phyloP scores from a whole-genome alignment of 176 grass and related monocot genomes.

The Coix lacrymajobi region DNA sequence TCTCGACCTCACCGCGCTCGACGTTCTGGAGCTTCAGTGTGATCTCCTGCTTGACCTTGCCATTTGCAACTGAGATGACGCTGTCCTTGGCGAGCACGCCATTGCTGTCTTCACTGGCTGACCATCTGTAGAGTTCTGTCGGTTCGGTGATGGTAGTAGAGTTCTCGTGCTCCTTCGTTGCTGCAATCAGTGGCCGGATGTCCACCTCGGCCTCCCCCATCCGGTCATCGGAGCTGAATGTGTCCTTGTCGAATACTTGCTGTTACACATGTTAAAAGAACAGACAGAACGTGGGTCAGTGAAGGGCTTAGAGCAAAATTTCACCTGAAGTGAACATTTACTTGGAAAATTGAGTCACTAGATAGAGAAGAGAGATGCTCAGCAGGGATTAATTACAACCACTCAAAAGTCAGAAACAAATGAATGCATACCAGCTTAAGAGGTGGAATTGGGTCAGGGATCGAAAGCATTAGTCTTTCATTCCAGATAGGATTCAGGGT shows the following conservation, averaged over 20 bases:
- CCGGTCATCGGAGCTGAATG: slow-evolving; percentile 75
- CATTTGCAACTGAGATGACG: slow-evolving; percentile 47
- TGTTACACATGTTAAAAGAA: slow-evolving; percentile 16
- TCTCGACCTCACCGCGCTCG: slow-evolving; percentile 71
- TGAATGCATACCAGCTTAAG: slow-evolving; percentile 61
- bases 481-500: slow-evolving; percentile 95
- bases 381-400: not conserved
- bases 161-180: slow-evolving; percentile 66
- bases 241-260: slow-evolving; percentile 96
- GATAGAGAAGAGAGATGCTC: not conserved
- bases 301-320: not conserved
- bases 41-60: slow-evolving; percentile 81
- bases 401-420: not conserved
- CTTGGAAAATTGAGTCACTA: not conserved
- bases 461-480: slow-evolving; percentile 86
- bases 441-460: slow-evolving; percentile 72
- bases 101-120: slow-evolving; percentile 51
- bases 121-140: slow-evolving; percentile 56
- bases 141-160: slow-evolving; percentile 26
- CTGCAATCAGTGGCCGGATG: slow-evolving; percentile 69
- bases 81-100: slow-evolving; percentile 60
- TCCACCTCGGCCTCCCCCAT: slow-evolving; percentile 95
- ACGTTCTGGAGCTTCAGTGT: slow-evolving; percentile 76
- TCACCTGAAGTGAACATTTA: not conserved
- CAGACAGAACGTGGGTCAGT: not conserved